Conservation (phyloP, 345 rosid species). For the Anastatica hierochuntica region DNA sequence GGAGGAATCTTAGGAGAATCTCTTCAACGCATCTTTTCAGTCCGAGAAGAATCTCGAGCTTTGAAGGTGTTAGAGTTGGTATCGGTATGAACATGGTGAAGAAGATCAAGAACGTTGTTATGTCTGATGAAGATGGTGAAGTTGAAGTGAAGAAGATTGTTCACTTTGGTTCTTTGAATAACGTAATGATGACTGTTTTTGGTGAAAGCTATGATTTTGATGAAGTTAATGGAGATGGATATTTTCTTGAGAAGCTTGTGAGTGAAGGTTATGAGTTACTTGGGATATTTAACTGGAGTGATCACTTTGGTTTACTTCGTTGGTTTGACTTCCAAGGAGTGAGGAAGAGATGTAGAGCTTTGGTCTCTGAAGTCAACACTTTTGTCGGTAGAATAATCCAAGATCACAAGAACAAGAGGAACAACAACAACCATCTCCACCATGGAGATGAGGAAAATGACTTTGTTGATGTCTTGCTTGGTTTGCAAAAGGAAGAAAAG, state of each 20-base stretch:
- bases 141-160: conserved; percentile 42
- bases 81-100: conserved; percentile 45
- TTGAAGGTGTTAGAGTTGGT: conserved; percentile 33
- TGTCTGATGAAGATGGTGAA: conserved; percentile 25
- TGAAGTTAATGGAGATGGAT: conserved; percentile 19
- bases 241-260: conserved; percentile 50
- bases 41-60: conserved; percentile 46
- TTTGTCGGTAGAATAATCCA: conserved; percentile 53
- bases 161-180: conserved; percentile 67
- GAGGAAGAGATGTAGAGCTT: conserved; percentile 49
- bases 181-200: conserved; percentile 67
- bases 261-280: conserved; percentile 66
- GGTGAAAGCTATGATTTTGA: conserved; percentile 52
- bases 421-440: neutral
- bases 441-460: conserved; percentile 19
- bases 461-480: conserved; percentile 76
- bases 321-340: conserved; percentile 73
- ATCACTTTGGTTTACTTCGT: conserved; percentile 60
- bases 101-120: conserved; percentile 20
- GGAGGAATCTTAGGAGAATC: conserved; percentile 80
- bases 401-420: conserved; percentile 41
- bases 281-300: conserved; percentile 78
- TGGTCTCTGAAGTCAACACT: conserved; percentile 45
- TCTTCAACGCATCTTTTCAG: conserved; percentile 73
- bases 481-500: conserved; percentile 44